Conservation (phyloP, 805 yeast genomes). For the Yarrowia bubula region DNA sequence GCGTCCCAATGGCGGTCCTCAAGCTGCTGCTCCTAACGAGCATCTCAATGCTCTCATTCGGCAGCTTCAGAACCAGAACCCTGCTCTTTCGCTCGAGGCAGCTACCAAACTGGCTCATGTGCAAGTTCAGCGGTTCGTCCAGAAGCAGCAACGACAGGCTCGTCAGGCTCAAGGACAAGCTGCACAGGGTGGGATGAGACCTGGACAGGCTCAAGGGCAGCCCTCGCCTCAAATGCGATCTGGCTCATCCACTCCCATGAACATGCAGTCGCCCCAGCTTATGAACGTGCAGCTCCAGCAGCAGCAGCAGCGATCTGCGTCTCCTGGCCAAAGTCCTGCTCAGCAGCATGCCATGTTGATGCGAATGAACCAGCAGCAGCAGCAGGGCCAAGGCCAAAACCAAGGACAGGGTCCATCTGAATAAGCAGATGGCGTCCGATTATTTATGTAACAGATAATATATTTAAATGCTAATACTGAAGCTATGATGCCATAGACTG, state of each 20-base stretch:
- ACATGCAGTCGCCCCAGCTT: constrained; percentile 27
- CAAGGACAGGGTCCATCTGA: constrained; percentile 20
- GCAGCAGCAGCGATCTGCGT: constrained; percentile 25
- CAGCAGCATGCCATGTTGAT: constrained; percentile 24
- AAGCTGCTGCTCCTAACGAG: constrained; percentile 29
- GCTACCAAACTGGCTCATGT: constrained; percentile 38
- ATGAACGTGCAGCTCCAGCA: constrained; percentile 20
- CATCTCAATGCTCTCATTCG: constrained; percentile 32
- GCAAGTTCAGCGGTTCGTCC: constrained; percentile 37
- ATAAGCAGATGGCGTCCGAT: not conserved
- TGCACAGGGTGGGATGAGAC: constrained; percentile 8
- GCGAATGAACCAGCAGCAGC: constrained; percentile 23
- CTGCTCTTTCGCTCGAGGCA: constrained; percentile 38
- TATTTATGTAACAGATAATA: constrained; percentile 24
- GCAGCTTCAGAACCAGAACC: constrained; percentile 35
- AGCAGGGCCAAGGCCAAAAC: constrained; percentile 7
- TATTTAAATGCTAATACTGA: no score
- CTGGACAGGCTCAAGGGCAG: not conserved
- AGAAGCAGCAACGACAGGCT: constrained; percentile 32
- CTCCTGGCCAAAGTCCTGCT: constrained; percentile 25
- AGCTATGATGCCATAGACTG: no score
- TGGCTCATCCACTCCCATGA: constrained; percentile 27
- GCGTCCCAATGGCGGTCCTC: constrained; percentile 7
- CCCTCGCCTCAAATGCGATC: constrained; percentile 13
- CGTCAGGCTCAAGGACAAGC: constrained; percentile 28